phyloP scores from a whole-genome alignment of 768 basidiomycete species.

The Pleurotus ostreatus region DNA sequence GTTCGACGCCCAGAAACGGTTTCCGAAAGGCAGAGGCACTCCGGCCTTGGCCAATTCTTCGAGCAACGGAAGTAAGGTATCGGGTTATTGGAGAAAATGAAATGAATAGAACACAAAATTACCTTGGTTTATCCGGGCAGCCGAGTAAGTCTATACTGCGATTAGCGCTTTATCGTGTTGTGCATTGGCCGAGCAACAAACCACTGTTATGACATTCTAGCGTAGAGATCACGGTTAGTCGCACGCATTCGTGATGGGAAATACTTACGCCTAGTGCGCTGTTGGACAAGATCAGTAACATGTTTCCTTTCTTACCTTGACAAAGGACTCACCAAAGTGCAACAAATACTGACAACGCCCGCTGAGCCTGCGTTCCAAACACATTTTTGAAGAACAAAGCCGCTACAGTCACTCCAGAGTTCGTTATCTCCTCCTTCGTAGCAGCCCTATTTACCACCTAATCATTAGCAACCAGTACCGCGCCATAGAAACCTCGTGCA shows the following conservation, averaged over 20 bases:
- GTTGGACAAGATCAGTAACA: too few species aligned
- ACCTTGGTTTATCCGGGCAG: conserved; percentile 52
- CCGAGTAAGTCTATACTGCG: conserved; percentile 40
- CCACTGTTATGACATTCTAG: conserved; percentile 23
- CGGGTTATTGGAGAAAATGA: not conserved
- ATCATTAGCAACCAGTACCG: too few species aligned
- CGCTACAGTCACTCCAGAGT: conserved; percentile 53
- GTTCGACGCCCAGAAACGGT: conserved; percentile 58
- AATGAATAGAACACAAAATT: not conserved
- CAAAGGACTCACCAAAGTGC: conserved; percentile 40
- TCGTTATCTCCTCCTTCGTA: conserved; percentile 43
- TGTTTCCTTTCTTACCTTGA: too few species aligned
- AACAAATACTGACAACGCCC: conserved; percentile 52
- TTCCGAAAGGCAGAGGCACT: conserved; percentile 56
- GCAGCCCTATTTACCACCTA: conserved; percentile 24
- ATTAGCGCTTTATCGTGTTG: not conserved
- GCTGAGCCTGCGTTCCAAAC: conserved; percentile 48
- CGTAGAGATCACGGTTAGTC: too few species aligned
- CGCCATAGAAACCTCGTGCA: too few species aligned
- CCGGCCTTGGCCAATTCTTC: conserved; percentile 60
- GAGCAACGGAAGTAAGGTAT: not conserved
- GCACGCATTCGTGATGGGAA: not conserved
- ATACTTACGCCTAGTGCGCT: conserved; percentile 9
- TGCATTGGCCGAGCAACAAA: conserved; percentile 2
- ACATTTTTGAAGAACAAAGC: conserved; percentile 57